Evolutionary conservation across 805 yeast species (phyloP).

Genomic region (Kurtzmaniella fragi): DNA sequence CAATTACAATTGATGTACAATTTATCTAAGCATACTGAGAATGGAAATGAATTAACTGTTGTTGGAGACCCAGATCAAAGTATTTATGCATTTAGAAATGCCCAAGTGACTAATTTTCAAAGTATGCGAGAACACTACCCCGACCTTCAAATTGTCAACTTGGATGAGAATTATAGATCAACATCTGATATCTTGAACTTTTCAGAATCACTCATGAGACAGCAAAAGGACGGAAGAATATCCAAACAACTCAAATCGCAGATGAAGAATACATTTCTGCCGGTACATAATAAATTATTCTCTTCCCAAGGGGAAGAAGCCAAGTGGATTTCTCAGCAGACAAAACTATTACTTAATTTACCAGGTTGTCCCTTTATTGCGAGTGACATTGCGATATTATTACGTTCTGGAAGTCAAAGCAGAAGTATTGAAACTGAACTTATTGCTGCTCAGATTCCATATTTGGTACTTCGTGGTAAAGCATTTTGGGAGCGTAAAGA

Average conservation of each 20-base stretch:
- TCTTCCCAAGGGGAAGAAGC: conserved; percentile 50
- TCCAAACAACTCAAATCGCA: conserved; percentile 46
- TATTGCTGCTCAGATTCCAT: conserved; percentile 52
- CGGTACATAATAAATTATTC: conserved; percentile 38
- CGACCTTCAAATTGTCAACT: conserved; percentile 25
- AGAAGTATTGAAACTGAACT: conserved; percentile 62
- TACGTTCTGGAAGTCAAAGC: conserved; percentile 60
- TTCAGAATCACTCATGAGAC: conserved; percentile 62
- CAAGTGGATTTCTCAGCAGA: conserved; percentile 49
- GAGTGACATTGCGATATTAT: conserved; percentile 68
- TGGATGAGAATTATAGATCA: conserved; percentile 78
- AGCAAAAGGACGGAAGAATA: conserved; percentile 43
- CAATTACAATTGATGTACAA: conserved; percentile 66
- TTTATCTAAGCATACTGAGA: conserved; percentile 31
- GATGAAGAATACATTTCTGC: conserved; percentile 35
- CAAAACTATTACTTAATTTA: conserved; percentile 41
- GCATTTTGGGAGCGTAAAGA: conserved; percentile 80
- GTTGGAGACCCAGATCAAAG: conserved; percentile 98
- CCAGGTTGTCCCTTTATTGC: conserved; percentile 40
- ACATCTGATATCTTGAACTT: conserved; percentile 58
- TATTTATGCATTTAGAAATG: conserved; percentile 84
- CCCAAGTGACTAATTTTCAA: conserved; percentile 62
- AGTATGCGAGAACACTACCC: conserved; percentile 44
- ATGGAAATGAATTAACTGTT: conserved; percentile 61
- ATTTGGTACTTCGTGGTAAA: conserved; percentile 62